phyloP scores from a whole-genome alignment of 2,329 filamentous ascomycete species.

The Fusarium clavum region DNA sequence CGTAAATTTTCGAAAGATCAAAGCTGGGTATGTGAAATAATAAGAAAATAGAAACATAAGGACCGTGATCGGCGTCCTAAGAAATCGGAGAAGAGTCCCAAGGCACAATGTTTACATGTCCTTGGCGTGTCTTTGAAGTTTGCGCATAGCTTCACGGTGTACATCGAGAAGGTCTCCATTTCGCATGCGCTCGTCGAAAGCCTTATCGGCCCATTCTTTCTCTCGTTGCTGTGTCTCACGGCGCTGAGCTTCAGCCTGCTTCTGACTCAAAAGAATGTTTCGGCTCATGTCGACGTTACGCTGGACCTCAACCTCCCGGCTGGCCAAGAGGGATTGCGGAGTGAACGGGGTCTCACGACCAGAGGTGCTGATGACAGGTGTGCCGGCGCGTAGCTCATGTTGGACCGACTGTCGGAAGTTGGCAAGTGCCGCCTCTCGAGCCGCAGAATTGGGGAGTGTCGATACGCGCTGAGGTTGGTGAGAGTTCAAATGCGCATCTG shows the following conservation, averaged over 20 bases:
- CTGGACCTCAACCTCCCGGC: slow-evolving; percentile 57
- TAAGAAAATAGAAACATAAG: slow-evolving; percentile 15
- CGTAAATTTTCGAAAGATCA: slow-evolving; percentile 33
- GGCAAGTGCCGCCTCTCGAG: slow-evolving; percentile 70
- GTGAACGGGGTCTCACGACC: slow-evolving; percentile 56
- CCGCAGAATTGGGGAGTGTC: slow-evolving; percentile 55
- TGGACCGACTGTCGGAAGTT: slow-evolving; percentile 75
- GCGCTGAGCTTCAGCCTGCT: slow-evolving; percentile 70
- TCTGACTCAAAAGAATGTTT: slow-evolving; percentile 68
- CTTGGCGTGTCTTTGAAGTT: slow-evolving; percentile 72
- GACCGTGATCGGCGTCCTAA: slow-evolving; percentile 4
- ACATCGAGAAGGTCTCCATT: slow-evolving; percentile 78
- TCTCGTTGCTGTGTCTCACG: slow-evolving; percentile 68
- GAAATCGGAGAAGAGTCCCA: background rate
- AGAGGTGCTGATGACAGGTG: slow-evolving; percentile 49
- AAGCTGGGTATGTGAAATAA: slow-evolving; percentile 31
- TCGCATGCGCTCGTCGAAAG: slow-evolving; percentile 81
- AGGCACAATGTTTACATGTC: slow-evolving; percentile 35
- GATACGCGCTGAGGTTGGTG: slow-evolving; percentile 65
- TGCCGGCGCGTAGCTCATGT: slow-evolving; percentile 65
- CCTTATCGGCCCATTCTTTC: slow-evolving; percentile 68
- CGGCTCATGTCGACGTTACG: slow-evolving; percentile 66
- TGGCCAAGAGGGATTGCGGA: slow-evolving; percentile 49
- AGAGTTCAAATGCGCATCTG: slow-evolving; percentile 60
- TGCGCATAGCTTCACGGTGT: slow-evolving; percentile 82